Percentiles rank a stretch among this genome's conserved stretches.
Conservation (phyloP, 345 rosid genomes). For the Aquilaria malaccensis region DNA sequence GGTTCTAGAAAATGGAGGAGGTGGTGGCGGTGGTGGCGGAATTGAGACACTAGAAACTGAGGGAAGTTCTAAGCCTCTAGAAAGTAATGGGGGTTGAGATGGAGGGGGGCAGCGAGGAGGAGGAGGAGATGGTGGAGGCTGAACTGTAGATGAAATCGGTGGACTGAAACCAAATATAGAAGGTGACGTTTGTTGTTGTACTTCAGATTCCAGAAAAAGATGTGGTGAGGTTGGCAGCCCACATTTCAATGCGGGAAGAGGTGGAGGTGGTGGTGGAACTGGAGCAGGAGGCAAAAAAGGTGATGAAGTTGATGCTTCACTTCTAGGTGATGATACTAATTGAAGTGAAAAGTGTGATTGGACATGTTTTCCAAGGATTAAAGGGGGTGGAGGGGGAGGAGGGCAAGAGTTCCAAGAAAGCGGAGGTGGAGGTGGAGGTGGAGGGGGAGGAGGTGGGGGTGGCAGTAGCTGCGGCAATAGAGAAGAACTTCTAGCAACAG, state of each 20-base stretch:
- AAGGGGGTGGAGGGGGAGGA: constrained; percentile 19
- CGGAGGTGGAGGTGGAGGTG: constrained; percentile 46
- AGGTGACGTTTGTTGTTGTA: too few species aligned
- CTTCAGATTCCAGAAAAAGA: too few species aligned
- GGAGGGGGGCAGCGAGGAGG: constrained; percentile 19
- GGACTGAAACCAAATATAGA: too few species aligned
- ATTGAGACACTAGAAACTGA: constrained; percentile 13
- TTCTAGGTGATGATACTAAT: constrained; percentile 7
- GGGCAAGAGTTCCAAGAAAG: constrained; percentile 53
- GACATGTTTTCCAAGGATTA: not conserved
- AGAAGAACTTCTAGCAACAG: too few species aligned
- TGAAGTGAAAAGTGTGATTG: constrained; percentile 5
- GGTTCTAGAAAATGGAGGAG: not conserved
- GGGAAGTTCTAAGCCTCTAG: not conserved
- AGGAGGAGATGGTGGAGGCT: constrained; percentile 11
- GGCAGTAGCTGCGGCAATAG: constrained; percentile 14
- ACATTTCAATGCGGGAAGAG: not conserved
- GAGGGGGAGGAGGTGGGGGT: constrained; percentile 46
- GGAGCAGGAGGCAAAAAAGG: constrained; percentile 19
- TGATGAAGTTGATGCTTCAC: constrained; percentile 7
- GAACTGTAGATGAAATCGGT: too few species aligned
- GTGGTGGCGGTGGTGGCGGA: constrained; percentile 11
- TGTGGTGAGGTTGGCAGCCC: too few species aligned
- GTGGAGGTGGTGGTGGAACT: constrained; percentile 20
- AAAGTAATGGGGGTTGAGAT: constrained; percentile 11